Conservation (phyloP, 192 early-diverging fungal genomes). For the Coemansia reversa region DNA sequence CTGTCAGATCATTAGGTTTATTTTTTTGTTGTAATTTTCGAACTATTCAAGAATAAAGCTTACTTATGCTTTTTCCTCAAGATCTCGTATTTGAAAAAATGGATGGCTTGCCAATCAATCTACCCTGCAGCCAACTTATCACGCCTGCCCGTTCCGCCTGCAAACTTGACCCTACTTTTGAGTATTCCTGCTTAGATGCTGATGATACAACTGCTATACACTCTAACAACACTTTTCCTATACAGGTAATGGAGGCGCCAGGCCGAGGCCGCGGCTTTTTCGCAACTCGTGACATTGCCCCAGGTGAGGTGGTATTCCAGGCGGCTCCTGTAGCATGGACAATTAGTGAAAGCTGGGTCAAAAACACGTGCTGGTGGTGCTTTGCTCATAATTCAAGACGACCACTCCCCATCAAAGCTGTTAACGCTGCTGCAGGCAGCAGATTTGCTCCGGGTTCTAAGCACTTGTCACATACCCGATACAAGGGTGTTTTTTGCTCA, state of each 20-base stretch:
- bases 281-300: constrained; percentile 32
- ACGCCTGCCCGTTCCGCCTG: constrained; percentile 3
- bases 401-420: constrained; percentile 27
- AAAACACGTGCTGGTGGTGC: constrained; percentile 50
- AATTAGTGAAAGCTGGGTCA: constrained; percentile 41
- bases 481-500: constrained; percentile 48
- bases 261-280: constrained; percentile 53
- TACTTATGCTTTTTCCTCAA: too few species aligned
- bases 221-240: constrained; percentile 17
- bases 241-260: constrained; percentile 29
- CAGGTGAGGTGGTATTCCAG: constrained; percentile 32
- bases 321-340: constrained; percentile 40
- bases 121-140: background rate
- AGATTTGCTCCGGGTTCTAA: background rate
- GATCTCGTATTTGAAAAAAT: background rate
- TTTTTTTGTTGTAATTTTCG: too few species aligned
- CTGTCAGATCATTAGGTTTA: too few species aligned
- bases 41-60: too few species aligned
- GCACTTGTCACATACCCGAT: constrained; percentile 1
- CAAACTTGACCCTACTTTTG: constrained; percentile 1
- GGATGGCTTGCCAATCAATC: background rate
- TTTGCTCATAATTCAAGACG: constrained; percentile 27
- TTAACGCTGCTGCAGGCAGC: background rate
- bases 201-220: background rate
- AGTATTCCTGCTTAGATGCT: background rate